phyloP scores from a whole-genome alignment of 805 yeast species.

The Metahyphopichia silvanorum region DNA sequence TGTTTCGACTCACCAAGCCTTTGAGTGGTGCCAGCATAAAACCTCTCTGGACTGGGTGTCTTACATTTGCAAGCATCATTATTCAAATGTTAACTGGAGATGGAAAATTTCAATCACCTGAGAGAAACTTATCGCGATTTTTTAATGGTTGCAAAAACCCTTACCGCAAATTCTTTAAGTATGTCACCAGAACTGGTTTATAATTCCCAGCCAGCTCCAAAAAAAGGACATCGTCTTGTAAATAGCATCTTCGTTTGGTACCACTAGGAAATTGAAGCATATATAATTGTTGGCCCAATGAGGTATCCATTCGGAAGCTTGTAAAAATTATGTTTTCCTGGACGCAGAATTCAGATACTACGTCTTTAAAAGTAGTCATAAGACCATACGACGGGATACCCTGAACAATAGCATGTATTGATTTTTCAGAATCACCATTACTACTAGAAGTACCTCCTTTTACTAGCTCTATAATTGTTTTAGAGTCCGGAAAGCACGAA shows the following conservation, averaged over 20 bases:
- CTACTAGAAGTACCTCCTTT: no score
- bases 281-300: conserved; percentile 45
- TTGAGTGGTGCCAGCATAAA: no score
- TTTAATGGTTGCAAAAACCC: no score
- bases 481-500: conserved; percentile 2
- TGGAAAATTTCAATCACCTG: no score
- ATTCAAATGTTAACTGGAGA: no score
- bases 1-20: no score
- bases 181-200: no score
- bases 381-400: conserved; percentile 37
- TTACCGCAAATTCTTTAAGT: no score
- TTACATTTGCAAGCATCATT: no score
- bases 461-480: neutral
- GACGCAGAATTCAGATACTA: conserved; percentile 60
- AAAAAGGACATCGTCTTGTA: conserved; percentile 68
- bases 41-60: no score
- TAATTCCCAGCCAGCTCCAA: no score
- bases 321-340: conserved; percentile 43
- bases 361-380: conserved; percentile 55
- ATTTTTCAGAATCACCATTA: conserved; percentile 1
- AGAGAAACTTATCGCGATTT: no score
- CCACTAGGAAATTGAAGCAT: conserved; percentile 33
- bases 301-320: conserved; percentile 25
- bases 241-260: conserved; percentile 41
- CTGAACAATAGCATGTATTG: neutral